A percentile compares a stretch with the other conserved stretches of the same genome.
These are phyloP conservation scores for Agastache rugosa DNA, from an alignment of 257 asterid species.

Conservation along the genomic window DNA sequence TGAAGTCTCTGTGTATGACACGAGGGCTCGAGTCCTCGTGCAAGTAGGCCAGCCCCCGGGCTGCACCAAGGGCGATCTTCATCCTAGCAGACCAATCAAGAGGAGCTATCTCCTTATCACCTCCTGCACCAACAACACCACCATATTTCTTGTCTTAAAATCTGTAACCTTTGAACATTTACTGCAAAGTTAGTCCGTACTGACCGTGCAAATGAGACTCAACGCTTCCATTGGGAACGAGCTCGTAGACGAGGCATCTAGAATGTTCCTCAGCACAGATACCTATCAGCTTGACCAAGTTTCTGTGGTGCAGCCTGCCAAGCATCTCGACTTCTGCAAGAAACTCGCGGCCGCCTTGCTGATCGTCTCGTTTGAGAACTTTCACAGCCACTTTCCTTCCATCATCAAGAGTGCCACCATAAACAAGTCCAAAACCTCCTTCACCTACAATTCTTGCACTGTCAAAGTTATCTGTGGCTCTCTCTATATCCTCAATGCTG, in stretches of 20 bases:
- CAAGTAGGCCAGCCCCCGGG: slow-evolving; percentile 86
- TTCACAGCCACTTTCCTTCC: slow-evolving; percentile 82
- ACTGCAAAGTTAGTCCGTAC: background rate
- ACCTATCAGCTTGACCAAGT: slow-evolving; percentile 83
- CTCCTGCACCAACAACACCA: slow-evolving; percentile 49
- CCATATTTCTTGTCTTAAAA: background rate
- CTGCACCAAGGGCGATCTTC: slow-evolving; percentile 93
- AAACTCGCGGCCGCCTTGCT: slow-evolving; percentile 84
- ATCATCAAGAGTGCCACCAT: slow-evolving; percentile 78
- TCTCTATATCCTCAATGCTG: slow-evolving; percentile 58
- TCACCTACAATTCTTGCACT: slow-evolving; percentile 70
- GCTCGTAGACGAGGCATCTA: slow-evolving; percentile 79
- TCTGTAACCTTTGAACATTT: background rate
- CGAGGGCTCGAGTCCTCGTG: slow-evolving; percentile 98
- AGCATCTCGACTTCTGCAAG: slow-evolving; percentile 98
- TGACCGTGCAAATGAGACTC: slow-evolving; percentile 91
- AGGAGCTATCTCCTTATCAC: slow-evolving; percentile 64
- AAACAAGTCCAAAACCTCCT: slow-evolving; percentile 95
- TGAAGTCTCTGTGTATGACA: slow-evolving; percentile 95
- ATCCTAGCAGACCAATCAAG: slow-evolving; percentile 85
- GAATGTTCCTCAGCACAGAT: slow-evolving; percentile 74
- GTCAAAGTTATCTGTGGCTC: slow-evolving; percentile 64
- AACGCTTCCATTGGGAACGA: slow-evolving; percentile 91
- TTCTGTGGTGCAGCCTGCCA: slow-evolving; percentile 82
- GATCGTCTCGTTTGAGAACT: slow-evolving; percentile 83